phyloP scores from a whole-genome alignment of 345 rosid genomes.

The Heritiera littoralis region DNA sequence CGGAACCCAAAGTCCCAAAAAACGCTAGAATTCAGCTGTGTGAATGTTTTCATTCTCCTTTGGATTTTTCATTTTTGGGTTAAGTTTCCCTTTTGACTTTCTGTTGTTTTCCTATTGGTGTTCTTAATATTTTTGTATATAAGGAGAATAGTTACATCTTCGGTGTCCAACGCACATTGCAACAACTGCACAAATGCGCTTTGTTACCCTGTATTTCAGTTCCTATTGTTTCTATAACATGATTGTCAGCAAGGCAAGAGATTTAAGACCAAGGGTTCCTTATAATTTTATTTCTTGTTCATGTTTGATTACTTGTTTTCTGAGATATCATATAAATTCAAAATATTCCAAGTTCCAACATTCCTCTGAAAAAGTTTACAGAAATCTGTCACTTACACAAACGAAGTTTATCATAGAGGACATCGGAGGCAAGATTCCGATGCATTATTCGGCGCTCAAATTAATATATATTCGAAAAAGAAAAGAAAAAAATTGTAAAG shows the following conservation, averaged over 20 bases:
- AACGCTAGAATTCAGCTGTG: neutral
- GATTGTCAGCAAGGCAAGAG: neutral
- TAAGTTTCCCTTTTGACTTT: neutral
- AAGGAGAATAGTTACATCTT: neutral
- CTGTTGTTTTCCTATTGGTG: neutral
- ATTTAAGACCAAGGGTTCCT: neutral
- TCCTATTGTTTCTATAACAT: neutral
- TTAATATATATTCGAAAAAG: no score
- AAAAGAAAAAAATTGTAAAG: no score
- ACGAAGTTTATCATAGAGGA: no score
- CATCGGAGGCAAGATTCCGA: no score
- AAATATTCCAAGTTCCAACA: no score
- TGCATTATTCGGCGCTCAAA: no score
- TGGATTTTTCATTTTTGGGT: neutral
- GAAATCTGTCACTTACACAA: no score
- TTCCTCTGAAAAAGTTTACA: no score
- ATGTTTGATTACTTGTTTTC: neutral
- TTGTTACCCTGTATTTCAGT: neutral
- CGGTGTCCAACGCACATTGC: neutral
- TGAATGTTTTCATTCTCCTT: slow-evolving; percentile 6
- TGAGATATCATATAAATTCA: no score
- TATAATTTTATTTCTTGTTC: no score
- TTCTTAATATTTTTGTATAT: neutral
- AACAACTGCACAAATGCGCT: neutral
- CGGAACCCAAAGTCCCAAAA: neutral